Evolutionary conservation across 805 yeast genomes (phyloP).

Genomic region (Blastobotrys peoriensis): DNA sequence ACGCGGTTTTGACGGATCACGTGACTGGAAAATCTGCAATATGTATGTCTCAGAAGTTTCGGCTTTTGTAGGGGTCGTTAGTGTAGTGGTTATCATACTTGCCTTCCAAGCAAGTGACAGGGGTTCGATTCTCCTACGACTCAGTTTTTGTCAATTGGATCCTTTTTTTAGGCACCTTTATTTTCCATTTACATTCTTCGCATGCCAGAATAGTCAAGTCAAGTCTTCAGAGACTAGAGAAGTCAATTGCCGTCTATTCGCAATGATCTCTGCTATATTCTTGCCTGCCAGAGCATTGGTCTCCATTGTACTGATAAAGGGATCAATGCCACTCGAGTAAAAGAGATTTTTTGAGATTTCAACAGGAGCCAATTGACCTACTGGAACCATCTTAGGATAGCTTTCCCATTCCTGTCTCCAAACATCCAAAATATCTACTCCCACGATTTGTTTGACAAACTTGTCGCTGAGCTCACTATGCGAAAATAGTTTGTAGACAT

Average conservation of each 20-base stretch:
- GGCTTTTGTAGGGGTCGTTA: no score
- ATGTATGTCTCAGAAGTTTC: no score
- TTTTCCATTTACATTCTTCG: no score
- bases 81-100: slow-evolving; percentile 85
- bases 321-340: slow-evolving; percentile 43
- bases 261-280: slow-evolving; percentile 41
- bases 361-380: slow-evolving; percentile 26
- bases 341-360: slow-evolving; percentile 32
- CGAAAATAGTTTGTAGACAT: slow-evolving; percentile 42
- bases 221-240: no score
- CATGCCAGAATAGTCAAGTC: no score
- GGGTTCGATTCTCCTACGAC: slow-evolving; percentile 91
- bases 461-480: slow-evolving; percentile 19
- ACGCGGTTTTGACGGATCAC: no score
- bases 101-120: slow-evolving; percentile 89
- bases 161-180: no score
- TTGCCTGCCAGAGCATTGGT: slow-evolving; percentile 46
- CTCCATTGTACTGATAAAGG: slow-evolving; percentile 47
- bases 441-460: slow-evolving; percentile 23
- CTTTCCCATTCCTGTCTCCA: slow-evolving; percentile 38
- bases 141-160: no score
- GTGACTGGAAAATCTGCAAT: no score
- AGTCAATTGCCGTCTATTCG: no score
- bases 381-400: slow-evolving; percentile 38
- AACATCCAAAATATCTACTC: slow-evolving; percentile 23